These are phyloP conservation scores for Mortierella sp. DNA, from an alignment of 371 early-diverging fungal species.

Conservation along the genomic window DNA sequence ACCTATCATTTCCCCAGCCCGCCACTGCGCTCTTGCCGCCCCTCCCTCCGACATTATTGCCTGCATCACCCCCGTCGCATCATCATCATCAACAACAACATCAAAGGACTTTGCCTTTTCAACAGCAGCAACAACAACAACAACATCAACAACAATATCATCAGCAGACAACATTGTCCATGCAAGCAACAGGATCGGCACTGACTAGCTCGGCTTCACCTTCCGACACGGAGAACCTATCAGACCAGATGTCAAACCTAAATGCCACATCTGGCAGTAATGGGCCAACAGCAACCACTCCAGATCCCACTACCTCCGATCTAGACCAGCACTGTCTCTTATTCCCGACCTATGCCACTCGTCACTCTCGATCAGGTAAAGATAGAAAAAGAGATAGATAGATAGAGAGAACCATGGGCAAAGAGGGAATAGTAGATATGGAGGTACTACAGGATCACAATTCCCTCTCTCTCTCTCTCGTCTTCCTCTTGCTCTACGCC, in stretches of 20 bases:
- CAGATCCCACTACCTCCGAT: slow-evolving; percentile 16
- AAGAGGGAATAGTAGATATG: too few relatives aligned
- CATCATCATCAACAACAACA: not conserved
- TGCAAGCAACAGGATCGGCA: not conserved
- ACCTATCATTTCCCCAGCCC: not conserved
- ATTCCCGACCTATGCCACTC: slow-evolving; percentile 53
- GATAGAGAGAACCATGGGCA: too few relatives aligned
- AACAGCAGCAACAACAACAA: not conserved
- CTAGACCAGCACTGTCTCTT: slow-evolving; percentile 49
- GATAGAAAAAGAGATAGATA: not conserved
- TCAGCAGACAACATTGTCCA: slow-evolving; percentile 1
- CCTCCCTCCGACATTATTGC: not conserved
- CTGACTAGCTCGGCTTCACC: slow-evolving; percentile 5
- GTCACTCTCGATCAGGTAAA: slow-evolving; percentile 48
- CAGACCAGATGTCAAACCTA: not conserved
- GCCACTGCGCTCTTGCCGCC: slow-evolving; percentile 3
- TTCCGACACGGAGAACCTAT: not conserved
- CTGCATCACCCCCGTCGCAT: not conserved
- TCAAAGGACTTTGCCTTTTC: not conserved
- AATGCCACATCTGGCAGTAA: not conserved
- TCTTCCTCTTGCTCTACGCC: not conserved
- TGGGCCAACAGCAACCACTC: not conserved
- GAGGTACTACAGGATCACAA: too few relatives aligned
- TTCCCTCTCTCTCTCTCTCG: not conserved
- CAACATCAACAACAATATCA: slow-evolving; percentile 5